A percentile compares a stretch with the other conserved stretches of the same genome.
These are phyloP conservation scores for Cadophora sp. DNA, from an alignment of 2,329 filamentous ascomycete species.

Conservation along the genomic window DNA sequence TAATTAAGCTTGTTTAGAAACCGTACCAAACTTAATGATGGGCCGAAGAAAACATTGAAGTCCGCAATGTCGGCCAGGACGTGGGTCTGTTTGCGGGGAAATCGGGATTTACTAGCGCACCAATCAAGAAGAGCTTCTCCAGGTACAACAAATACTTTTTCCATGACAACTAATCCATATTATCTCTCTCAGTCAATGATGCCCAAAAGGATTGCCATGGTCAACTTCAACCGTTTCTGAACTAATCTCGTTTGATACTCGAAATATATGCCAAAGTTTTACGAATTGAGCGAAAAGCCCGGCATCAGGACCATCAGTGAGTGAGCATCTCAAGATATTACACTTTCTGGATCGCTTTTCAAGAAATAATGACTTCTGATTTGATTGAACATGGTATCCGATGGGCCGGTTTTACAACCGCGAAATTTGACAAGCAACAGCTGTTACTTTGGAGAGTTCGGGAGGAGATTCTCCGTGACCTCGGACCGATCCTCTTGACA, in stretches of 20 bases:
- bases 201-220: too few species aligned
- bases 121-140: background rate
- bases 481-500: background rate
- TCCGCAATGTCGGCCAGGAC: too few species aligned
- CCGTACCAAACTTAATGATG: background rate
- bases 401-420: background rate
- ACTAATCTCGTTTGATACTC: too few species aligned
- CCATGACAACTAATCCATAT: background rate
- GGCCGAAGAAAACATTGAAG: background rate
- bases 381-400: background rate
- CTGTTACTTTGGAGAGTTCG: background rate
- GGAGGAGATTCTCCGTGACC: slow-evolving; percentile 3
- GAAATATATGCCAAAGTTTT: too few species aligned
- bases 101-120: background rate
- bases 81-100: background rate
- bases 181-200: background rate
- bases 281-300: too few species aligned
- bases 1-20: background rate
- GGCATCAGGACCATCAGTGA: too few species aligned
- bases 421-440: background rate
- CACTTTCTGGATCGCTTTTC: too few species aligned
- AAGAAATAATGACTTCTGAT: background rate
- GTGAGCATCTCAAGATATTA: too few species aligned
- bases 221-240: too few species aligned
- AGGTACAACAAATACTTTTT: background rate